phyloP scores from a whole-genome alignment of 495 filamentous ascomycete genomes.

The Tuber brumale region DNA sequence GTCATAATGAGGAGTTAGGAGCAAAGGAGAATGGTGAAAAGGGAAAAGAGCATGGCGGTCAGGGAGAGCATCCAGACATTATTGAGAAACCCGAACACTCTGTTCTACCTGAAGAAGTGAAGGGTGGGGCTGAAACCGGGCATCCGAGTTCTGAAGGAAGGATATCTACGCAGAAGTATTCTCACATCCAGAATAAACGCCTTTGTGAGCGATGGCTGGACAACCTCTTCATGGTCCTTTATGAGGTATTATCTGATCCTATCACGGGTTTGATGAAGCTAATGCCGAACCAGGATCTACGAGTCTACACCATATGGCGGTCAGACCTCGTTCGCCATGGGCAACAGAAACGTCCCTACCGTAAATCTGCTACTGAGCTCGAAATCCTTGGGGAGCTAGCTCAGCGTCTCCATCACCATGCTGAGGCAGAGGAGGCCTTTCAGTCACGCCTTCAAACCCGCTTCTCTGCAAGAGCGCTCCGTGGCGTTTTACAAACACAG shows the following conservation, averaged over 20 bases:
- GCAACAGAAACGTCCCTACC: constrained; percentile 83
- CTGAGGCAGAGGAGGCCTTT: constrained; percentile 89
- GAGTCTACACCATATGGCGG: constrained; percentile 98
- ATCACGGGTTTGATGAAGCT: not conserved
- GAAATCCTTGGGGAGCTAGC: constrained; percentile 93
- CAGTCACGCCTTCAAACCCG: constrained; percentile 70
- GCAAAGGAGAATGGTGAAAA: constrained; percentile 42
- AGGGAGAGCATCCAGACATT: constrained; percentile 46
- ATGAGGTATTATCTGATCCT: constrained; percentile 51
- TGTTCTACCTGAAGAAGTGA: constrained; percentile 71
- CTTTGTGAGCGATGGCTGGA: constrained; percentile 97
- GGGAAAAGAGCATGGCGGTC: constrained; percentile 39
- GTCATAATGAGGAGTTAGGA: constrained; percentile 24
- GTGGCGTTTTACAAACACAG: constrained; percentile 70
- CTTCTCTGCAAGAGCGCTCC: constrained; percentile 85
- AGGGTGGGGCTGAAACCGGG: constrained; percentile 42
- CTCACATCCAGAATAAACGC: constrained; percentile 83
- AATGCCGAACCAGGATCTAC: constrained; percentile 56
- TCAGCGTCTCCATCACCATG: constrained; percentile 78
- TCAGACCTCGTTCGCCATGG: constrained; percentile 92
- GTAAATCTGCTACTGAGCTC: constrained; percentile 94
- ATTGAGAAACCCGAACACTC: constrained; percentile 79
- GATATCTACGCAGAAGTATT: constrained; percentile 51
- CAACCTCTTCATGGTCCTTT: constrained; percentile 98
- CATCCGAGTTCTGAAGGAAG: constrained; percentile 41